Evolutionary conservation across 2,329 filamentous ascomycete species (phyloP), one percentile per base, ranked within the genome.

Genomic region (Colletotrichum sp.): DNA sequence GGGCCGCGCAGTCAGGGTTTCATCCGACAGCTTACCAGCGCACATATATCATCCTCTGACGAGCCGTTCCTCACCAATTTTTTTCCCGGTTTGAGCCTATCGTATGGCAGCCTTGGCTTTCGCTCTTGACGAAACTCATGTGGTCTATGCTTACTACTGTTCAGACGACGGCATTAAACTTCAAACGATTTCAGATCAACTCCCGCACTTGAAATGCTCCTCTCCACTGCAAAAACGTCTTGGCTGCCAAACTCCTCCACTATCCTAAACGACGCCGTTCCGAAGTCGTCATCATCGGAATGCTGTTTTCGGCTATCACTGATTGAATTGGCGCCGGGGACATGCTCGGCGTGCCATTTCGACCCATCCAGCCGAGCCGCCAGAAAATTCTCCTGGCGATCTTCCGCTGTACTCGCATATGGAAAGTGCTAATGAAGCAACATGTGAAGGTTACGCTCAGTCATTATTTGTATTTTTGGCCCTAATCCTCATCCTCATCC

Each of bases 401-500:
- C 58, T 56, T 43, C 28, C 9, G 22, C 22, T 22, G 34, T 43
- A 52, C 15, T 39, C 18, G 58, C 60, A 75, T 65, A 52, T 61
- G 76, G 16, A 25, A 36, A 36, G 60, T 30, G 32, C 22, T 22
- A 52, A 34, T 18, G 28, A 55, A 36, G 16, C 58, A 25, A 22
- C 58, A 32, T 62, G 58, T 32, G 58, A 62, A 32, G 30, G 58
- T 22, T 34, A 61, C 32, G 68, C 56, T 30, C 25, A 70, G 58
- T 30, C 43, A 25, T 64, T 30, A 34, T 52, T 27, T 60, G 43
- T 27, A n/a, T n/a, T 28, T 27, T 43, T 34, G 36, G 27, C 36
- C 30, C 28, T 72, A 75, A 34, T 75, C 69, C 39, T 82, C 90
- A 80, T 91, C 89, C 78, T 92, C 89, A 69, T 91, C 90, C 90